These are phyloP conservation scores for Aspergillus aculeatus DNA, from an alignment of 2,329 filamentous ascomycete species.

Conservation along the genomic window DNA sequence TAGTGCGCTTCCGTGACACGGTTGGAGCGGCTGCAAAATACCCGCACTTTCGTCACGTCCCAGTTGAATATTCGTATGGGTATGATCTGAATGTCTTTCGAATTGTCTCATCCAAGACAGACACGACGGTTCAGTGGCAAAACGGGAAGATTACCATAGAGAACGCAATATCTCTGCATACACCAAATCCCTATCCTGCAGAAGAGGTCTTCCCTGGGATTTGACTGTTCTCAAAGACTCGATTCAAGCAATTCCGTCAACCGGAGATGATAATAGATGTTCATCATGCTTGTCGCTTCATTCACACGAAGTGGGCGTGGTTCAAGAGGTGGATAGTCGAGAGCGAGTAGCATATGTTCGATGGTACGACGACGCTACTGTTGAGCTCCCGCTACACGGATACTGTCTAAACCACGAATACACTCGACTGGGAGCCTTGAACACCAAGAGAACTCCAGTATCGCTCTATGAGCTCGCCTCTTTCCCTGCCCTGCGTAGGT, in stretches of 20 bases:
- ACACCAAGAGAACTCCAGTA: constrained; percentile 48
- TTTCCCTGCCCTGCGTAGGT: constrained; percentile 49
- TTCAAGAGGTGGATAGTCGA: constrained; percentile 56
- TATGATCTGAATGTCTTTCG: constrained; percentile 61
- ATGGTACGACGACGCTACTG: constrained; percentile 50
- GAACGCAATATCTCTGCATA: constrained; percentile 42
- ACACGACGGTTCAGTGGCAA: constrained; percentile 59
- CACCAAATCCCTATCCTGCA: constrained; percentile 33
- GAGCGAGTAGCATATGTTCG: constrained; percentile 57
- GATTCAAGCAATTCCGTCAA: constrained; percentile 19
- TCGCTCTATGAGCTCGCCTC: constrained; percentile 59
- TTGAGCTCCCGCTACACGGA: constrained; percentile 36
- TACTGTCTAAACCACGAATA: constrained; percentile 43
- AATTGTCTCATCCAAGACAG: constrained; percentile 50
- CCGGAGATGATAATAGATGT: not conserved
- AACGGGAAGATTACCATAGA: constrained; percentile 53
- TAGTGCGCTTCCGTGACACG: constrained; percentile 57
- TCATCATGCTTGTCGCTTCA: not conserved
- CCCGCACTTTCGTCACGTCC: constrained; percentile 46
- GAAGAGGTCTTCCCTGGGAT: constrained; percentile 60
- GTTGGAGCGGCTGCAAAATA: constrained; percentile 54
- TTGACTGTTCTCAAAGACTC: constrained; percentile 51
- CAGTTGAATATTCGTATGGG: constrained; percentile 50
- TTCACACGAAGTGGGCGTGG: constrained; percentile 49
- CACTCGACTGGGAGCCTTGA: constrained; percentile 42